A percentile compares a stretch with the other conserved stretches of the same genome.
These are phyloP conservation scores for Diospyros lotus DNA, from an alignment of 148 eudicot species.

Conservation along the genomic window DNA sequence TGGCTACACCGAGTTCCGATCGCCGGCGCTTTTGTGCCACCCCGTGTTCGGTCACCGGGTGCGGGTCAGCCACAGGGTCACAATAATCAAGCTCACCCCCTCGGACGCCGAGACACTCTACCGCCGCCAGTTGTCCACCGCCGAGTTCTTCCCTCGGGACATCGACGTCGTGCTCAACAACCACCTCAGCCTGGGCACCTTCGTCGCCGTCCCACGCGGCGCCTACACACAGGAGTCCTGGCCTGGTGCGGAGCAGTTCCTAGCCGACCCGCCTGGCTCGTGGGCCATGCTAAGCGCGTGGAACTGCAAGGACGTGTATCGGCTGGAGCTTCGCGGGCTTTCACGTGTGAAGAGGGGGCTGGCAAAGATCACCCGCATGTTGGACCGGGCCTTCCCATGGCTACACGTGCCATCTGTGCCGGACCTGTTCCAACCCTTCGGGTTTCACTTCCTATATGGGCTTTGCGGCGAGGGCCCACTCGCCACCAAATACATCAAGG, in stretches of 20 bases:
- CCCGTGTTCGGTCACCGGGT: conserved; percentile 75
- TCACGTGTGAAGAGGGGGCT: conserved; percentile 47
- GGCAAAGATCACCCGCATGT: conserved; percentile 47
- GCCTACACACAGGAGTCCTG: conserved; percentile 22
- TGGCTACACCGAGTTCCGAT: conserved; percentile 75
- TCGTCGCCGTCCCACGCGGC: conserved; percentile 48
- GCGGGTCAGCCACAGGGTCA: conserved; percentile 26
- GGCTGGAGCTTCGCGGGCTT: conserved; percentile 70
- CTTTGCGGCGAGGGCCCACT: conserved; percentile 78
- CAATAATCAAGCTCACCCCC: conserved; percentile 40
- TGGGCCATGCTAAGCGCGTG: conserved; percentile 83
- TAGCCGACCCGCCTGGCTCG: conserved; percentile 50
- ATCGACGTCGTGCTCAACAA: conserved; percentile 58
- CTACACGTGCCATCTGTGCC: conserved; percentile 65
- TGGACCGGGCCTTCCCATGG: conserved; percentile 81
- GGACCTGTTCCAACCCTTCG: conserved; percentile 69
- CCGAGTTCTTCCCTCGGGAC: conserved; percentile 86
- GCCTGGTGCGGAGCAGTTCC: conserved; percentile 33
- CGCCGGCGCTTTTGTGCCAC: conserved; percentile 67
- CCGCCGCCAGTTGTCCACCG: conserved; percentile 61
- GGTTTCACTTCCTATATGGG: conserved; percentile 83
- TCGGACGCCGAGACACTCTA: conserved; percentile 67
- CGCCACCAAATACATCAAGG: conserved; percentile 28
- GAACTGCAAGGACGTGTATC: conserved; percentile 64
- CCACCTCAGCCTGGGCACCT: conserved; percentile 60